phyloP scores from a whole-genome alignment of 306 rosid genomes.

The Ormosia emarginata region DNA sequence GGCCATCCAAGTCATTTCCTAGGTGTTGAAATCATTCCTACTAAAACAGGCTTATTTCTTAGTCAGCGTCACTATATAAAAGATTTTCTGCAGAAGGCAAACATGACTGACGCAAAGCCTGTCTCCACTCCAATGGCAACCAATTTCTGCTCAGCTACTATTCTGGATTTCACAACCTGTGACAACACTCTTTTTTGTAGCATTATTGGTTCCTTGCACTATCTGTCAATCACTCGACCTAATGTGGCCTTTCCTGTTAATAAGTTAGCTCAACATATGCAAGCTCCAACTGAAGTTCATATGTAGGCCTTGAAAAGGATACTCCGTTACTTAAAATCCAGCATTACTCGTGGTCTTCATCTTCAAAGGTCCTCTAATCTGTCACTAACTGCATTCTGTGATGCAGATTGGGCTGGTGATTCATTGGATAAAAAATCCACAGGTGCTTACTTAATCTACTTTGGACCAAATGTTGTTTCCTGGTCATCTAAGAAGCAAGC shows the following conservation, averaged over 20 bases:
- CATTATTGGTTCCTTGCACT: neutral
- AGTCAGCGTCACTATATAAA: too few species aligned
- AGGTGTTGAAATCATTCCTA: accelerated
- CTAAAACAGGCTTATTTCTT: accelerated
- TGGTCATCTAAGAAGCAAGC: neutral
- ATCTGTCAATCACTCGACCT: too few species aligned
- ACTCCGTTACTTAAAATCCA: neutral
- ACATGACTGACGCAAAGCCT: neutral
- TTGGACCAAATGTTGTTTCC: neutral
- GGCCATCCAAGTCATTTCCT: neutral
- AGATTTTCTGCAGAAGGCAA: neutral
- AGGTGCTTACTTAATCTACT: neutral
- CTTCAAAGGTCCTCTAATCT: neutral
- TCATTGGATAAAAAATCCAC: accelerated
- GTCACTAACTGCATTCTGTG: neutral
- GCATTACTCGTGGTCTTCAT: neutral
- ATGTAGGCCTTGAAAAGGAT: neutral
- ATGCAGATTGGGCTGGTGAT: neutral
- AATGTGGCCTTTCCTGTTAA: too few species aligned
- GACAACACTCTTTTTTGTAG: neutral
- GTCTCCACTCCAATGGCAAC: neutral
- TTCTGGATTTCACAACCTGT: neutral
- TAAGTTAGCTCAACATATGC: neutral
- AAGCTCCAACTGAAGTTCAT: neutral
- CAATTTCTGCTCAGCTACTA: too few species aligned